Percentiles rank a stretch among this genome's conserved stretches.
phyloP scores from a whole-genome alignment of 306 rosid species.

The Cotoneaster glaucophyllus region DNA sequence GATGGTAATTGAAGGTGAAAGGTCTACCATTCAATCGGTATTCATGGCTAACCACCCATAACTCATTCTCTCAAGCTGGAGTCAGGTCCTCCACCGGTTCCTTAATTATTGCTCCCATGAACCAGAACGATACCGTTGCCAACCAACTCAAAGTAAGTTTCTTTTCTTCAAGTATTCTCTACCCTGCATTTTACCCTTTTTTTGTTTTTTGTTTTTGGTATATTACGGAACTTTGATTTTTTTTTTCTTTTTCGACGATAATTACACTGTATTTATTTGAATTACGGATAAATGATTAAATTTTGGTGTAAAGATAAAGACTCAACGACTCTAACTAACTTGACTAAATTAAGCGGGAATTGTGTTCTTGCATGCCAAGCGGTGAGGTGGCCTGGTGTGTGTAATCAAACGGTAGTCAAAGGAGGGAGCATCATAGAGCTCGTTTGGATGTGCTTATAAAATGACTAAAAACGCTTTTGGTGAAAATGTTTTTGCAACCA shows the following conservation, averaged over 20 bases:
- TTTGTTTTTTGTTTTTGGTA: neutral
- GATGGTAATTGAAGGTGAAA: constrained; percentile 38
- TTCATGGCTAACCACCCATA: constrained; percentile 96
- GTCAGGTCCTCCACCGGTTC: constrained; percentile 63
- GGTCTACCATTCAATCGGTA: constrained; percentile 71
- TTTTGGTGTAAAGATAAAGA: too few species aligned
- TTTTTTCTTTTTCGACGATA: neutral
- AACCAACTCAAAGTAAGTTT: constrained; percentile 64
- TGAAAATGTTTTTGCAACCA: too few species aligned
- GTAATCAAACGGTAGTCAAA: neutral
- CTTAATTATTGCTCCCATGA: constrained; percentile 47
- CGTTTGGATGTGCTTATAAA: too few species aligned
- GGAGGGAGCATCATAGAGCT: neutral
- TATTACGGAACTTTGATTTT: neutral
- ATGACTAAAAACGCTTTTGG: too few species aligned
- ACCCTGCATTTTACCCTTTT: neutral
- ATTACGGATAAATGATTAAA: neutral
- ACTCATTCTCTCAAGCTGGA: constrained; percentile 64
- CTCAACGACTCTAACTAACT: too few species aligned
- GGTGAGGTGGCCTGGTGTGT: neutral
- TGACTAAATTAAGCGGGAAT: too few species aligned
- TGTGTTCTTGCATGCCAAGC: neutral
- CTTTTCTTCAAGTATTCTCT: neutral
- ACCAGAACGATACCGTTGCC: constrained; percentile 71
- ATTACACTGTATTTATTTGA: too few species aligned